These are phyloP conservation scores for Candida silvatica DNA, from an alignment of 805 yeast species.

Conservation along the genomic window DNA sequence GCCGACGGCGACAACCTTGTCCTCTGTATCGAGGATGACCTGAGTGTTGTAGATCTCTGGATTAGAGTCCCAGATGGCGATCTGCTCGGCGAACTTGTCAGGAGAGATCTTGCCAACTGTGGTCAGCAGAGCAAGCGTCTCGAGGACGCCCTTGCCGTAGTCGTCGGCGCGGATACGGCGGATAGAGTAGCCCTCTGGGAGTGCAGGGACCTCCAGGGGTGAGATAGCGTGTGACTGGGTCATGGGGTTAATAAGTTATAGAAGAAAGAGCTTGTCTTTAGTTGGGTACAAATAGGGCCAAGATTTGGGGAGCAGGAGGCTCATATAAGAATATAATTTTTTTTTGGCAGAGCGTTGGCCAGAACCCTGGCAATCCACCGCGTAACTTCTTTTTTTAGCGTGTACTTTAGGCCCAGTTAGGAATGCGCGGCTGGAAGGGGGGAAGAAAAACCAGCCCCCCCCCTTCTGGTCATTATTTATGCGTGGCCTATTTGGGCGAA, in stretches of 20 bases:
- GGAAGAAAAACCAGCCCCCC: no score
- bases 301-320: no score
- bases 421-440: no score
- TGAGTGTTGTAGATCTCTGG: conserved; percentile 53
- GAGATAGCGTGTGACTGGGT: neutral
- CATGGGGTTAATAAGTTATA: neutral
- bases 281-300: no score
- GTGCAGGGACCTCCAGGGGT: neutral
- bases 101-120: conserved; percentile 67
- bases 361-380: no score
- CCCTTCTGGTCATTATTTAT: no score
- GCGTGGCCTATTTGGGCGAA: no score
- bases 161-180: conserved; percentile 52
- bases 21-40: conserved; percentile 51
- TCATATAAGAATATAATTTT: no score
- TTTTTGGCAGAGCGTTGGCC: no score
- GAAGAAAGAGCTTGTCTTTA: no score
- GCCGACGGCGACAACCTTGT: conserved; percentile 73
- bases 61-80: conserved; percentile 49
- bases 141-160: conserved; percentile 51
- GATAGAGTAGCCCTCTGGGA: conserved; percentile 61
- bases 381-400: no score
- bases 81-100: conserved; percentile 38
- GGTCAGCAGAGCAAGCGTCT: conserved; percentile 62
- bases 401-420: no score